Evolutionary conservation across 176 grass and related monocot species (phyloP).

Genomic region (Oryza glaberrima): DNA sequence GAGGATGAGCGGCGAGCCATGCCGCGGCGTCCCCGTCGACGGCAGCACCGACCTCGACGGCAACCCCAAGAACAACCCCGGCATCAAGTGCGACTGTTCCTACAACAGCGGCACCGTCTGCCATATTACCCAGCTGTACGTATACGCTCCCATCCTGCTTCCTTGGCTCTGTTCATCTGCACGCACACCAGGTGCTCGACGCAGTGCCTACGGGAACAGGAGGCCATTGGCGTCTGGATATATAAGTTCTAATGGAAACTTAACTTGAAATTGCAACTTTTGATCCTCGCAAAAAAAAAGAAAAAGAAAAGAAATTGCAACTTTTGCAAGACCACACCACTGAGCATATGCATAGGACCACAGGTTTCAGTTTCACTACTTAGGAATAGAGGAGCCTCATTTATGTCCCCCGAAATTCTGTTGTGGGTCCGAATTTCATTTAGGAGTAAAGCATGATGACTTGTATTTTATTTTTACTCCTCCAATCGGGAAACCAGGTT

Average conservation of each 20-base stretch:
- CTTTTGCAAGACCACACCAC: not conserved
- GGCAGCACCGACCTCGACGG: not conserved
- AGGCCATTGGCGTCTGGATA: not conserved
- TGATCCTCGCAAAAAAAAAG: not conserved
- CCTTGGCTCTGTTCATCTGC: not conserved
- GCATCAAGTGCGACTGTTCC: slow-evolving; percentile 30
- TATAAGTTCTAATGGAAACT: too few species aligned
- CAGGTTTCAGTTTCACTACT: not conserved
- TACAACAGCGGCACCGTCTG: slow-evolving; percentile 32
- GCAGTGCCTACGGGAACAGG: not conserved
- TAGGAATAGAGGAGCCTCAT: not conserved
- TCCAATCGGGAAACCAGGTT: not conserved
- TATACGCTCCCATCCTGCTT: not conserved
- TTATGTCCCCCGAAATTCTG: not conserved
- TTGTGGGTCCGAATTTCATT: not conserved
- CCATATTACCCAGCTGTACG: slow-evolving; percentile 65
- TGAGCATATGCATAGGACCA: not conserved
- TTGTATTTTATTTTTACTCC: too few species aligned
- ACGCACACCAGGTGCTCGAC: slow-evolving; percentile 4
- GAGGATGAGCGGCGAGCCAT: not conserved
- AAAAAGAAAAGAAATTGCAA: not conserved
- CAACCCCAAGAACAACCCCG: not conserved
- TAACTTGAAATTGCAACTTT: not conserved
- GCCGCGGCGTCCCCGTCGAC: not conserved
- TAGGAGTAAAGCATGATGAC: not conserved